phyloP scores from a whole-genome alignment of 2,329 filamentous ascomycete species.

The Sodiomyces alkalinus region DNA sequence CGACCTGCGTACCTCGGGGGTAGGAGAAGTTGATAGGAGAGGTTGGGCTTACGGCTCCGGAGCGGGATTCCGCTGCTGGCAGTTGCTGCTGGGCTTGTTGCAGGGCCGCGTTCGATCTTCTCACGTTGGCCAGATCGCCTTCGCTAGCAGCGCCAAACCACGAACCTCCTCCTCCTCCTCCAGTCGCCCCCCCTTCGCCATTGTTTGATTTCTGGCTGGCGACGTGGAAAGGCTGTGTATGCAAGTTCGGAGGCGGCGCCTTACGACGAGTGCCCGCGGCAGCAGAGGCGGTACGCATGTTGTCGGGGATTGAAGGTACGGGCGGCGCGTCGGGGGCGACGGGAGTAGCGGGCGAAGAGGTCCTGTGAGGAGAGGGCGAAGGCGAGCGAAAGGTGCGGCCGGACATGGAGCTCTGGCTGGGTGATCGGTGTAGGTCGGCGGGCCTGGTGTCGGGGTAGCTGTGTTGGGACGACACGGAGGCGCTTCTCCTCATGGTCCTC shows the following conservation, averaged over 20 bases:
- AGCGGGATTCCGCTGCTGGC: slow-evolving; percentile 19
- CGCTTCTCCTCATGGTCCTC: slow-evolving; percentile 58
- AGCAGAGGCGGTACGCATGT: slow-evolving; percentile 20
- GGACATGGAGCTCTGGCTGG: slow-evolving; percentile 70
- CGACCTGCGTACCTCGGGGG: slow-evolving; percentile 27
- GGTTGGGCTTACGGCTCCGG: slow-evolving; percentile 29
- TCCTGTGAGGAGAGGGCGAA: slow-evolving; percentile 39
- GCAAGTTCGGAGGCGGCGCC: no score
- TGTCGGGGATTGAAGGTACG: slow-evolving; percentile 55
- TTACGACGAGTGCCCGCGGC: no score
- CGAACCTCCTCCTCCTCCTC: slow-evolving; percentile 24
- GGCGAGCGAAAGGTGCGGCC: slow-evolving; percentile 75
- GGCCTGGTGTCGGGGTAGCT: slow-evolving; percentile 27
- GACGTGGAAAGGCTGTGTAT: slow-evolving; percentile 32
- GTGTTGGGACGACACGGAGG: slow-evolving; percentile 54
- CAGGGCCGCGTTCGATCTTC: slow-evolving; percentile 27
- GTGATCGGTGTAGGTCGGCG: slow-evolving; percentile 45
- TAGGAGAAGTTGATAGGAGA: slow-evolving; percentile 45
- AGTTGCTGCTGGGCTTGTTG: slow-evolving; percentile 12
- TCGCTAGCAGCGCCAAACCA: slow-evolving; percentile 33
- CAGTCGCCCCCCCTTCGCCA: slow-evolving; percentile 22
- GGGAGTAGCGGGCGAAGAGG: slow-evolving; percentile 17
- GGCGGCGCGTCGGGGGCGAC: slow-evolving; percentile 34
- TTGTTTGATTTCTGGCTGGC: slow-evolving; percentile 41
- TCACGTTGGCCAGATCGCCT: slow-evolving; percentile 28